phyloP scores from a whole-genome alignment of 495 filamentous ascomycete genomes.

The Penicillium pulvis region DNA sequence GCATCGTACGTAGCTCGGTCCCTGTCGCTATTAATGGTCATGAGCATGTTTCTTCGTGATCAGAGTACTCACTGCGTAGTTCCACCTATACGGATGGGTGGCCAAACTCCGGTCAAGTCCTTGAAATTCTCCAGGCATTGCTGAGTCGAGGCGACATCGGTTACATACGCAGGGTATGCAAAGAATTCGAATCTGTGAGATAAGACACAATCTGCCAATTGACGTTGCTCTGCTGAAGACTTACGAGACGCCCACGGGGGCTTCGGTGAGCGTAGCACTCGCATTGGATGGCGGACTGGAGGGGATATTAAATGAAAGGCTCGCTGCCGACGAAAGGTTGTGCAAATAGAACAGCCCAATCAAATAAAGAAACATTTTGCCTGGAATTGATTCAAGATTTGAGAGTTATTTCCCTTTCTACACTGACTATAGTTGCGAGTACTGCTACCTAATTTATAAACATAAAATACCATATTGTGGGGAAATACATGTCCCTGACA shows the following conservation, averaged over 20 bases:
- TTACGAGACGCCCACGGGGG: constrained; percentile 58
- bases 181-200: constrained; percentile 53
- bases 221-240: constrained; percentile 7
- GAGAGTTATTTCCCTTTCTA: not conserved
- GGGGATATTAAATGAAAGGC: constrained; percentile 15
- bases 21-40: constrained; percentile 12
- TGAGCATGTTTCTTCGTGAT: not conserved
- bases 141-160: constrained; percentile 53
- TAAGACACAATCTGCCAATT: not conserved
- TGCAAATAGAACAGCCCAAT: not conserved
- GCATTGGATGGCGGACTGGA: constrained; percentile 19
- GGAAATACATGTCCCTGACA: not conserved
- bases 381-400: not conserved
- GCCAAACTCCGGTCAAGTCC: constrained; percentile 55
- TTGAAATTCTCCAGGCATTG: constrained; percentile 59
- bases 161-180: constrained; percentile 59
- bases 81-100: constrained; percentile 60
- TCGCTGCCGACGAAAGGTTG: not conserved
- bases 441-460: not conserved
- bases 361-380: not conserved
- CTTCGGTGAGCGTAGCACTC: constrained; percentile 18
- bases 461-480: not conserved
- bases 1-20: constrained; percentile 59
- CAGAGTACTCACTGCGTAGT: constrained; percentile 49
- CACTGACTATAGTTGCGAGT: not conserved